phyloP scores from a whole-genome alignment of 768 basidiomycete species.

The Mycena pura region DNA sequence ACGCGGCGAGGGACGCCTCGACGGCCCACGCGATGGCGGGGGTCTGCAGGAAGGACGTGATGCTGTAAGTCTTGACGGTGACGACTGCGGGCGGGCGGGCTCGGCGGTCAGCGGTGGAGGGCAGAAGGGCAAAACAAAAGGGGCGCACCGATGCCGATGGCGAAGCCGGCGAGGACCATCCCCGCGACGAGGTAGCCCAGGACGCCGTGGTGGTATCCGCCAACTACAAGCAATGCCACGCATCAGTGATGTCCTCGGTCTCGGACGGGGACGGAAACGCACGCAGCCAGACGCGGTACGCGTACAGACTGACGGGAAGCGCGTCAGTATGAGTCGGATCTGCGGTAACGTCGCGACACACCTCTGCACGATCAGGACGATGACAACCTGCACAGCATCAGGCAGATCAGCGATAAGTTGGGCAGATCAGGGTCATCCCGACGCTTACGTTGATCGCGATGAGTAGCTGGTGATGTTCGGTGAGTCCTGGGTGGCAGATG shows the following conservation, averaged over 20 bases:
- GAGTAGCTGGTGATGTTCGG: too few species aligned
- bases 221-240: conserved; percentile 29
- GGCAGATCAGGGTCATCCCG: too few species aligned
- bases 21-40: conserved; percentile 47
- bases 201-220: conserved; percentile 45
- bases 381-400: conserved; percentile 39
- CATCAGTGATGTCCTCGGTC: background rate
- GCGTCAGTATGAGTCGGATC: background rate
- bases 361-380: conserved; percentile 53
- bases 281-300: conserved; percentile 56
- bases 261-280: conserved; percentile 29
- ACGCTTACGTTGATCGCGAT: conserved; percentile 48
- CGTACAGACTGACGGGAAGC: conserved; percentile 43
- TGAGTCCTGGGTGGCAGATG: too few species aligned
- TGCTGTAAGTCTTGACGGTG: conserved; percentile 44
- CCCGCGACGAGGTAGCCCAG: conserved; percentile 45
- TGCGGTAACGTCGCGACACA: conserved; percentile 31
- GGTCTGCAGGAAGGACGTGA: conserved; percentile 23
- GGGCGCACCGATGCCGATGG: conserved; percentile 41
- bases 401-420: background rate
- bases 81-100: conserved; percentile 36
- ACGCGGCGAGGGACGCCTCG: conserved; percentile 46
- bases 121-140: background rate
- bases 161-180: conserved; percentile 46
- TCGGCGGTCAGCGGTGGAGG: too few species aligned